These are phyloP conservation scores for Penicillium sp. DNA, from an alignment of 2,329 filamentous ascomycete species.

Conservation along the genomic window DNA sequence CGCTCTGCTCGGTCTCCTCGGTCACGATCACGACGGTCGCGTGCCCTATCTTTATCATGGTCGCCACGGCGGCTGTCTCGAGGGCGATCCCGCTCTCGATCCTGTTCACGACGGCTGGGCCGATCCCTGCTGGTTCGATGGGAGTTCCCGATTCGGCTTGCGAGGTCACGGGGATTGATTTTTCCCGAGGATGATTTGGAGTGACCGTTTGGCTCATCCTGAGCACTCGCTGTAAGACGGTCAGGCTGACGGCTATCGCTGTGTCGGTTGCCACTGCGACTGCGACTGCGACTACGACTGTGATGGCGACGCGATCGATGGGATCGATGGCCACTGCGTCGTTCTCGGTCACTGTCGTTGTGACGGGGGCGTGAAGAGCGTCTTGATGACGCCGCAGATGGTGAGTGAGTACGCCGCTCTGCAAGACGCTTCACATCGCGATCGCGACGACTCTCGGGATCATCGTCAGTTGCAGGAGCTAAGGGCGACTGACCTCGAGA, in stretches of 20 bases:
- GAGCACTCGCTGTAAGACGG: conserved; percentile 23
- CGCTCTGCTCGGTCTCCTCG: conserved; percentile 21
- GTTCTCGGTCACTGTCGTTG: conserved; percentile 57
- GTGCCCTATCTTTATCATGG: conserved; percentile 20
- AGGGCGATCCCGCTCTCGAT: conserved; percentile 22
- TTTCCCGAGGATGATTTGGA: conserved; percentile 15
- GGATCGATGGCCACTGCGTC: conserved; percentile 43
- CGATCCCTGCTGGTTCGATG: conserved; percentile 33
- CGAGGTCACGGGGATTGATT: conserved; percentile 21
- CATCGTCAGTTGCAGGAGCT: conserved; percentile 35
- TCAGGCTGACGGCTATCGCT: conserved; percentile 41
- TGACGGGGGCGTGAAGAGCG: conserved; percentile 60
- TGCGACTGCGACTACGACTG: conserved; percentile 31
- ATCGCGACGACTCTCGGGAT: conserved; percentile 29
- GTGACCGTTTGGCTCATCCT: not conserved
- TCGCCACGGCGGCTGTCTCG: conserved; percentile 15
- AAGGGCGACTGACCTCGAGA: conserved; percentile 3
- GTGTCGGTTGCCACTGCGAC: conserved; percentile 29
- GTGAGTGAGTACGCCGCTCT: conserved; percentile 53
- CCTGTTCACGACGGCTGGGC: conserved; percentile 30
- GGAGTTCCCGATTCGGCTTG: conserved; percentile 26
- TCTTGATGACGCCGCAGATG: conserved; percentile 60
- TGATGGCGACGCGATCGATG: conserved; percentile 55
- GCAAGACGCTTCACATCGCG: conserved; percentile 25
- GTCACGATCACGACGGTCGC: conserved; percentile 27